Conservation (phyloP, 257 asterid genomes). For the Solanum arcanum region DNA sequence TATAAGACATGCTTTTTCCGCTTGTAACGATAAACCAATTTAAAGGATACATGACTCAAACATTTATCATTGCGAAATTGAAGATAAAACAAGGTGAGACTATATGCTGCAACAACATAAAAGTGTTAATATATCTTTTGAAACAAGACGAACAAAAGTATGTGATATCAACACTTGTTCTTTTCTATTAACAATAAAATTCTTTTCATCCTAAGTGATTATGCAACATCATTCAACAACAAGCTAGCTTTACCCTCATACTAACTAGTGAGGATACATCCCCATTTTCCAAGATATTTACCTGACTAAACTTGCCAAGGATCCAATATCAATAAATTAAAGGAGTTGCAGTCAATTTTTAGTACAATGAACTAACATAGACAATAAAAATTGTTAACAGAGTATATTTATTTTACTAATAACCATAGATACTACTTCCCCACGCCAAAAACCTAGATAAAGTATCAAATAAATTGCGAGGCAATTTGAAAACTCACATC, state of each 20-base stretch:
- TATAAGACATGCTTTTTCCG: background rate
- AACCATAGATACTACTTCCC: too few species aligned
- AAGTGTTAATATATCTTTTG: background rate
- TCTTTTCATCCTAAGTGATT: background rate
- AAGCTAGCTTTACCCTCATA: background rate
- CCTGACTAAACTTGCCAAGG: background rate
- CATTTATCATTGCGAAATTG: background rate
- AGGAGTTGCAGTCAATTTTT: background rate
- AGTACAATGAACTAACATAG: background rate
- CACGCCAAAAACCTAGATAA: background rate
- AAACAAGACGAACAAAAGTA: background rate
- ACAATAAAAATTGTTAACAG: background rate
- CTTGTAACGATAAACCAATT: background rate
- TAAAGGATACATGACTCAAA: background rate
- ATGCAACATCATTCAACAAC: background rate
- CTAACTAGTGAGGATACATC: background rate
- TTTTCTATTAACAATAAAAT: background rate
- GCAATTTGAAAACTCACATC: constrained; percentile 33
- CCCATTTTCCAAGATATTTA: background rate
- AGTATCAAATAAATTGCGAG: background rate
- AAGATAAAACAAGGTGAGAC: background rate
- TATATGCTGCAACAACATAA: background rate
- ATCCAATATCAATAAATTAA: background rate
- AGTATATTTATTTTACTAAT: background rate
- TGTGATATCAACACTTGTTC: background rate